A percentile compares a stretch with the other conserved stretches of the same genome.
phyloP scores from a whole-genome alignment of 208 protist genomes.

The Trypanosoma boissoni region DNA sequence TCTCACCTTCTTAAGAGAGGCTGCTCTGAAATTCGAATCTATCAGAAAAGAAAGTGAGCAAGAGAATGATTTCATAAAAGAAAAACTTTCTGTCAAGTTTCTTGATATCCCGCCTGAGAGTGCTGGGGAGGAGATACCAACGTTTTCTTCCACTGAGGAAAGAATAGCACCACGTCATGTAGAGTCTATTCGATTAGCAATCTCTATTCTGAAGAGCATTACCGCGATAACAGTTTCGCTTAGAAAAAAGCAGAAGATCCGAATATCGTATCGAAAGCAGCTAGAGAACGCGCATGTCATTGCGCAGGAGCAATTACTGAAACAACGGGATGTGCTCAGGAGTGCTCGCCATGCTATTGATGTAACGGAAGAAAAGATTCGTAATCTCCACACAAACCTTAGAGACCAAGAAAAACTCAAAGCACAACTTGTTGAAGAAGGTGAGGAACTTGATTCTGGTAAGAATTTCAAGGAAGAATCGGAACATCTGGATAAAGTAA shows the following conservation, averaged over 20 bases:
- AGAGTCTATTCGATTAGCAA: slow-evolving; percentile 1
- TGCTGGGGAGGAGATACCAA: not conserved
- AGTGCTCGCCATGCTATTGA: slow-evolving; percentile 10
- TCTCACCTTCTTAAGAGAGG: slow-evolving; percentile 4
- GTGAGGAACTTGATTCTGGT: not conserved
- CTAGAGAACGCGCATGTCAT: slow-evolving; percentile 7
- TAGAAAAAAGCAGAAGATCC: slow-evolving; percentile 8
- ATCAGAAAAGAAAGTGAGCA: slow-evolving; percentile 4
- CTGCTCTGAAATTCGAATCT: slow-evolving; percentile 2
- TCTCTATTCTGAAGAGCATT: slow-evolving; percentile 5
- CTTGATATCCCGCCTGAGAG: not conserved
- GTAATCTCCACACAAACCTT: not conserved
- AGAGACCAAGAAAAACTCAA: not conserved
- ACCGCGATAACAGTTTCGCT: not conserved
- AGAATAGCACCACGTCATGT: slow-evolving; percentile 17
- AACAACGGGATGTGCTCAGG: slow-evolving; percentile 6
- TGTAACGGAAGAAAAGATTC: not conserved
- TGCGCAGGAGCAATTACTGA: slow-evolving; percentile 2
- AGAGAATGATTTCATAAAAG: slow-evolving; percentile 10
- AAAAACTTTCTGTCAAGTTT: slow-evolving; percentile 4
- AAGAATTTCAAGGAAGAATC: not conserved
- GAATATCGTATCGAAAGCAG: slow-evolving; percentile 5
- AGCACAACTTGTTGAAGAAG: slow-evolving; percentile 1
- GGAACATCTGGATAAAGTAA: not conserved
- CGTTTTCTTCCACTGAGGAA: slow-evolving; percentile 4